phyloP scores from a whole-genome alignment of 176 grass and related monocot genomes.

The Zizania latifolia region DNA sequence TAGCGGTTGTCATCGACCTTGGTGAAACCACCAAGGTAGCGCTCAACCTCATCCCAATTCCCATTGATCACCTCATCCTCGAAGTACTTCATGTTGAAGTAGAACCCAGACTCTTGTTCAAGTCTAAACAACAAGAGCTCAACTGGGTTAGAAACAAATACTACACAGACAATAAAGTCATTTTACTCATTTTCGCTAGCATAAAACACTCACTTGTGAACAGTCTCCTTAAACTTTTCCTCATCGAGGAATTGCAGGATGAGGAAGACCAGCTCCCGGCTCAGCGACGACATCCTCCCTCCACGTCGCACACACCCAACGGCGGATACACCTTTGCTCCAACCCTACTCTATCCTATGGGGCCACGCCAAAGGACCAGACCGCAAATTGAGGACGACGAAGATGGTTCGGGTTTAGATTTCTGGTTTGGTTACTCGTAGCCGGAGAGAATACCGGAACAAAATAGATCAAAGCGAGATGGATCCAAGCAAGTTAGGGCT shows the following conservation, averaged over 20 bases:
- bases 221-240: slow-evolving; percentile 85
- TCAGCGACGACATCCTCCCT: slow-evolving; percentile 57
- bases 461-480: not conserved
- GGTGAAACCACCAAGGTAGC: slow-evolving; percentile 78
- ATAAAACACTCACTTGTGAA: slow-evolving; percentile 64
- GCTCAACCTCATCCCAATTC: slow-evolving; percentile 83
- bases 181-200: not conserved
- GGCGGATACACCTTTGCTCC: slow-evolving; percentile 17
- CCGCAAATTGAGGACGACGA: not conserved
- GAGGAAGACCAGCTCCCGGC: slow-evolving; percentile 71
- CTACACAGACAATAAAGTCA: not conserved
- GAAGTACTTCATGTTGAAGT: slow-evolving; percentile 96
- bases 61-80: slow-evolving; percentile 79
- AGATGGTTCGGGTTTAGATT: not conserved
- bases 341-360: slow-evolving; percentile 12
- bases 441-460: not conserved
- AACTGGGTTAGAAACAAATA: not conserved
- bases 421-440: not conserved
- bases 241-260: slow-evolving; percentile 95
- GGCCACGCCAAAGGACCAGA: slow-evolving; percentile 14
- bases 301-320: slow-evolving; percentile 26
- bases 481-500: slow-evolving; percentile 29
- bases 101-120: slow-evolving; percentile 88
- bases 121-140: slow-evolving; percentile 35
- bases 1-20: slow-evolving; percentile 82